Percentiles rank a stretch among this genome's conserved stretches.
Evolutionary conservation across 2,329 filamentous ascomycete genomes (phyloP).

Genomic region (Beauveria medogensis): DNA sequence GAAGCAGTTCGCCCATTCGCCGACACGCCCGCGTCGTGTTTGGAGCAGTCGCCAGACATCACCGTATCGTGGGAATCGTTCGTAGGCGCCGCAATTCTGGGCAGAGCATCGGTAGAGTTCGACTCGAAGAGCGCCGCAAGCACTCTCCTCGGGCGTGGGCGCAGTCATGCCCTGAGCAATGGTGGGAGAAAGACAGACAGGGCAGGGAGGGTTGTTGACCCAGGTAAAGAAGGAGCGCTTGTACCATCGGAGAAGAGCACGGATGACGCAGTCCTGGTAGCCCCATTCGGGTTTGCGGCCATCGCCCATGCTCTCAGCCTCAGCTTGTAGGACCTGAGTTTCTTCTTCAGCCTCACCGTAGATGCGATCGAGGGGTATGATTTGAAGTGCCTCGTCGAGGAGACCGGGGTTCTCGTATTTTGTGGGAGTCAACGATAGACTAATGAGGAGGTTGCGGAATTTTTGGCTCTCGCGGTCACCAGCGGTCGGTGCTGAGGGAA

Average conservation of each 20-base stretch:
- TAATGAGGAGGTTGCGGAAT: constrained; percentile 75
- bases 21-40: constrained; percentile 75
- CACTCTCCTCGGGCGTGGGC: constrained; percentile 81
- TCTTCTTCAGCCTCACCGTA: constrained; percentile 94
- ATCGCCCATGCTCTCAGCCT: constrained; percentile 79
- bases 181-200: constrained; percentile 73
- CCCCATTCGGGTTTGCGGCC: constrained; percentile 83
- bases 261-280: constrained; percentile 93
- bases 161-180: constrained; percentile 75
- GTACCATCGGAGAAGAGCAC: constrained; percentile 85
- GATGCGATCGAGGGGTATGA: constrained; percentile 81
- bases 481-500: constrained; percentile 63
- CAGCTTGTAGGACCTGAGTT: constrained; percentile 74
- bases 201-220: constrained; percentile 90
- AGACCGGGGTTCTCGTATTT: constrained; percentile 96
- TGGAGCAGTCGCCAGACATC: constrained; percentile 91
- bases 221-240: constrained; percentile 91
- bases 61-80: constrained; percentile 88
- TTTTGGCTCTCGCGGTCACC: constrained; percentile 61
- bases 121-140: constrained; percentile 77
- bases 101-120: constrained; percentile 86
- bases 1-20: constrained; percentile 98
- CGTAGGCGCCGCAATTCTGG: constrained; percentile 64
- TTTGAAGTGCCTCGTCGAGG: constrained; percentile 80
- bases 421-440: constrained; percentile 77